Evolutionary conservation across 2,329 filamentous ascomycete species (phyloP).

Genomic region (Scytalidium sp.): DNA sequence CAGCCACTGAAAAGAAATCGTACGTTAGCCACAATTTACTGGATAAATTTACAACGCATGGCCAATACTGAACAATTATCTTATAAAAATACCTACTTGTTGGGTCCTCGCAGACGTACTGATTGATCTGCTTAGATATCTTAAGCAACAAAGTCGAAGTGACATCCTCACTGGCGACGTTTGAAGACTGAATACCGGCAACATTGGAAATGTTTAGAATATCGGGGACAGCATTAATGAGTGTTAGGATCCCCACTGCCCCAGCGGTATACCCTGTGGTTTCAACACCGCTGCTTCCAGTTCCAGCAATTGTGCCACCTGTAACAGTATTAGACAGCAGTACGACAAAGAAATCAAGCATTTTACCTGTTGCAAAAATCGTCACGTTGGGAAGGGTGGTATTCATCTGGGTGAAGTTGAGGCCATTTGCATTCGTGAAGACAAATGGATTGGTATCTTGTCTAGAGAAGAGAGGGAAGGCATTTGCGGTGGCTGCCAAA

Average conservation of each 20-base stretch:
- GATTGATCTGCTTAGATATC: constrained; percentile 45
- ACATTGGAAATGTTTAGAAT: constrained; percentile 53
- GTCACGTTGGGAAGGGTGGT: constrained; percentile 18
- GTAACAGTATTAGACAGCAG: constrained; percentile 33
- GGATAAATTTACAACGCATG: not conserved
- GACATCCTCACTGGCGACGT: constrained; percentile 45
- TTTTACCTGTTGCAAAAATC: constrained; percentile 21
- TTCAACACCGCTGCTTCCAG: constrained; percentile 43
- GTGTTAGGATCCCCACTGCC: constrained; percentile 27
- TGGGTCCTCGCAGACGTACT: constrained; percentile 30
- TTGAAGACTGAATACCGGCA: constrained; percentile 48
- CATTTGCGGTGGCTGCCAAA: not conserved
- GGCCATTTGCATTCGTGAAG: constrained; percentile 20
- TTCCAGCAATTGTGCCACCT: constrained; percentile 58
- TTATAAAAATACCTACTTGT: constrained; percentile 12
- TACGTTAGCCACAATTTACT: not conserved
- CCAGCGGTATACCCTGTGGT: constrained; percentile 53
- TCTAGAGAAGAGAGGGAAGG: not conserved
- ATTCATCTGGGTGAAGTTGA: constrained; percentile 24
- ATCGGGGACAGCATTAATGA: constrained; percentile 54
- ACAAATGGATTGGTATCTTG: constrained; percentile 13
- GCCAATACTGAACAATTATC: not conserved
- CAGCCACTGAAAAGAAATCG: constrained; percentile 29
- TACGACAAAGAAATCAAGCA: not conserved
- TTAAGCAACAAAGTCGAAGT: constrained; percentile 46